Percentiles rank a stretch among this genome's conserved stretches.
phyloP scores from a whole-genome alignment of 2,329 filamentous ascomycete genomes.

The Colletotrichum sp. region DNA sequence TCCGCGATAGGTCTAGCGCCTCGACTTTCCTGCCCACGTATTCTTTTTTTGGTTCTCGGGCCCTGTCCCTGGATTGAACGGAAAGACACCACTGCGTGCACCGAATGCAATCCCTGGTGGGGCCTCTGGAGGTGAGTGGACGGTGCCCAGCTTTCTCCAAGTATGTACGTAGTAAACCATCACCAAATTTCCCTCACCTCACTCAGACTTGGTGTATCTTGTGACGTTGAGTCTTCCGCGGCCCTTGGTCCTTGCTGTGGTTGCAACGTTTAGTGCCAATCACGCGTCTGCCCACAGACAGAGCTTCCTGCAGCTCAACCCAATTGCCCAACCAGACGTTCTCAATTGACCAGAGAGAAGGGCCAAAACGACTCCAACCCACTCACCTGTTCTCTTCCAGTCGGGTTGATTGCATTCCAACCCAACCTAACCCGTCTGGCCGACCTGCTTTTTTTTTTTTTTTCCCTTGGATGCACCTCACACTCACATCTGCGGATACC shows the following conservation, averaged over 20 bases:
- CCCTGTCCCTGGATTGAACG: background rate
- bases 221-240: background rate
- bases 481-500: background rate
- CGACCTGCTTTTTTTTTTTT: background rate
- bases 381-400: slow-evolving; percentile 2
- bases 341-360: background rate
- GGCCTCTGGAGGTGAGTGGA: background rate
- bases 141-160: background rate
- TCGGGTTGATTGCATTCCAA: slow-evolving; percentile 17
- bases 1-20: background rate
- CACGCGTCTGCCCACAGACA: slow-evolving; percentile 7
- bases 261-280: slow-evolving; percentile 5
- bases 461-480: background rate
- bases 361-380: background rate
- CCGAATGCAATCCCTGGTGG: background rate
- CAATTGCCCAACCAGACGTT: slow-evolving; percentile 13
- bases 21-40: background rate
- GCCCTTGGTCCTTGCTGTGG: background rate
- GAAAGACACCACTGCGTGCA: background rate
- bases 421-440: background rate
- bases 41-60: background rate
- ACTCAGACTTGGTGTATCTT: background rate
- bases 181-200: background rate
- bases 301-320: background rate
- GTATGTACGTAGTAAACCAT: background rate